Evolutionary conservation across 1,284 basidiomycete species (phyloP).

Genomic region (Apiotrichum sp.): DNA sequence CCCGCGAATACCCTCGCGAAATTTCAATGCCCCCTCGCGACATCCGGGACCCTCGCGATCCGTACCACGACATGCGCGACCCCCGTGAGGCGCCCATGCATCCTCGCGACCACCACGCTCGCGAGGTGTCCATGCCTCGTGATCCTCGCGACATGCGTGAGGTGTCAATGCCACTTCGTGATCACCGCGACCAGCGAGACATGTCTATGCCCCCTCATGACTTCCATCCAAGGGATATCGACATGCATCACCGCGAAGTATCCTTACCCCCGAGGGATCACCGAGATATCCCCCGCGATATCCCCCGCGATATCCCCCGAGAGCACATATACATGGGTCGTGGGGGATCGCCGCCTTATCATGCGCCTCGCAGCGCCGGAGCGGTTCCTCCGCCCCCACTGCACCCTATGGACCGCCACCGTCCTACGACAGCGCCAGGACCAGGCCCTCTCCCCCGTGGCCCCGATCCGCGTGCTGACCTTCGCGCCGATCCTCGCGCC

Average conservation of each 20-base stretch:
- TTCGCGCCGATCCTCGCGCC: neutral
- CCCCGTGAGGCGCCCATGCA: slow-evolving; percentile 1
- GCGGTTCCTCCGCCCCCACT: neutral
- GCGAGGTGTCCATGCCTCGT: slow-evolving; percentile 2
- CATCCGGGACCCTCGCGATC: slow-evolving; percentile 5
- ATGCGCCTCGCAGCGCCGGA: slow-evolving; percentile 9
- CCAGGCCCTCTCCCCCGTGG: slow-evolving; percentile 3
- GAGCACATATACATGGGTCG: slow-evolving; percentile 1
- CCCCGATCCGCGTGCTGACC: slow-evolving; percentile 1
- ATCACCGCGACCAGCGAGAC: slow-evolving; percentile 4
- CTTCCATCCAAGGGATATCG: neutral
- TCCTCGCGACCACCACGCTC: neutral
- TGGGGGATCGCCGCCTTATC: slow-evolving; percentile 1
- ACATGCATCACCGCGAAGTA: neutral
- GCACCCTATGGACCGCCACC: slow-evolving; percentile 3
- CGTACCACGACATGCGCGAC: neutral
- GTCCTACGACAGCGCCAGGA: neutral
- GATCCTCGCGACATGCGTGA: slow-evolving; percentile 2
- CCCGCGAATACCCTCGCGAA: neutral
- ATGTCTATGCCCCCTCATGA: neutral
- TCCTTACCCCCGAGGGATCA: neutral
- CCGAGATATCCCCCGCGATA: slow-evolving; percentile 5
- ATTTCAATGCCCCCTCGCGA: neutral
- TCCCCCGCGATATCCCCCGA: neutral
- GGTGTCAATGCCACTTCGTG: neutral